Conservation (phyloP, 139 green algal genomes). For the Asterochloris sp. region DNA sequence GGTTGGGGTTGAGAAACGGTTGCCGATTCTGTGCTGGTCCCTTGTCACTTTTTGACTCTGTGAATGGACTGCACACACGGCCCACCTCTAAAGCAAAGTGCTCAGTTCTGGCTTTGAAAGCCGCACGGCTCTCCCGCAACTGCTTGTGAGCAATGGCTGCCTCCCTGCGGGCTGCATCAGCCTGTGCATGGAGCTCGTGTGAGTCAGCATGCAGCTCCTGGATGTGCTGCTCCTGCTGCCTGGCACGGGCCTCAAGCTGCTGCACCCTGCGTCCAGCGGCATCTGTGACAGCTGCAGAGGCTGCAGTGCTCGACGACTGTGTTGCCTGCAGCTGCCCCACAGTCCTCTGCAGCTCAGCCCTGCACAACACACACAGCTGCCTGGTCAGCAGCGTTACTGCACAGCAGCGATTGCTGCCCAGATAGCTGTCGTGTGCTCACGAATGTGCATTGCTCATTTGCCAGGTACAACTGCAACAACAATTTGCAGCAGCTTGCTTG, state of each 20-base stretch:
- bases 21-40: too few relatives aligned
- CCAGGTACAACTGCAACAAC: too few relatives aligned
- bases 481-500: too few relatives aligned
- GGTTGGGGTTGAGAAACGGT: too few relatives aligned
- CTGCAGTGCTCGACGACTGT: constrained; percentile 7
- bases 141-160: constrained; percentile 8
- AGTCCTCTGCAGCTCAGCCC: constrained; percentile 14
- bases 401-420: too few relatives aligned
- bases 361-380: constrained; percentile 18
- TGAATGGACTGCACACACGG: too few relatives aligned
- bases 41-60: too few relatives aligned
- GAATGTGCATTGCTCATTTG: too few relatives aligned
- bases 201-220: constrained; percentile 32
- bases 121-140: constrained; percentile 10
- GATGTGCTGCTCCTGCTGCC: constrained; percentile 27
- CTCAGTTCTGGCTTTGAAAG: constrained; percentile 11
- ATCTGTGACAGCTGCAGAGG: neutral
- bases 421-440: too few relatives aligned
- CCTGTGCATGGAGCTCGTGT: constrained; percentile 6
- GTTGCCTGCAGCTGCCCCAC: constrained; percentile 13
- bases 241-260: constrained; percentile 16
- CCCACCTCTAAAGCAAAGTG: neutral
- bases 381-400: neutral
- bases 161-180: constrained; percentile 1
- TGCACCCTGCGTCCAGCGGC: neutral